Percentiles rank a stretch among this genome's conserved stretches.
These are phyloP conservation scores for Plenodomus tracheiphilus DNA, from an alignment of 2,329 filamentous ascomycete genomes.

Conservation along the genomic window DNA sequence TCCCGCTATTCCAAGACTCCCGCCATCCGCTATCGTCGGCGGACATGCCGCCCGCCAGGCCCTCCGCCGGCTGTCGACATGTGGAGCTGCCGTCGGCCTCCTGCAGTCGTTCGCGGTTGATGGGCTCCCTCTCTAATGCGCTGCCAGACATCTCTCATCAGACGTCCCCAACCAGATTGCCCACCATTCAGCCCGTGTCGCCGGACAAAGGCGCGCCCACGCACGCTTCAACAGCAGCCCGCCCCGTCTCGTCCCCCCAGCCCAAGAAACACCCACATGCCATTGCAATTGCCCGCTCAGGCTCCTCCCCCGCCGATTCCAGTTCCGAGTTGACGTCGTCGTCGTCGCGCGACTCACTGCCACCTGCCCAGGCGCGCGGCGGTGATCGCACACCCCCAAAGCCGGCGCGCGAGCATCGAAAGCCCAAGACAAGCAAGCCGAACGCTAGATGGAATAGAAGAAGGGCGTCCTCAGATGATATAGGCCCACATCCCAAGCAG, in stretches of 20 bases:
- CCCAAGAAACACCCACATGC: constrained; percentile 30
- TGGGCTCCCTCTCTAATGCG: constrained; percentile 27
- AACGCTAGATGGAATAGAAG: constrained; percentile 36
- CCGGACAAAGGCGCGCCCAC: constrained; percentile 32
- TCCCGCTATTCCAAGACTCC: constrained; percentile 20
- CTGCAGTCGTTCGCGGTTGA: constrained; percentile 9
- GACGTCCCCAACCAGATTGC: constrained; percentile 17
- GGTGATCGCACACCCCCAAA: constrained; percentile 30
- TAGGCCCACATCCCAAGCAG: constrained; percentile 27
- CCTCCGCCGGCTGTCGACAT: constrained; percentile 17
- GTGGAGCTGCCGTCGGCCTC: constrained; percentile 8
- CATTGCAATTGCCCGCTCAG: constrained; percentile 29
- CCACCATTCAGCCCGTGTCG: constrained; percentile 33
- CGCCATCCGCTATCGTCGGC: constrained; percentile 22
- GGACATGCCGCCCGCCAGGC: constrained; percentile 21
- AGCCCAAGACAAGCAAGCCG: constrained; percentile 30
- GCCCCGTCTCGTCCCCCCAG: constrained; percentile 13
- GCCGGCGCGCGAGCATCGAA: constrained; percentile 29
- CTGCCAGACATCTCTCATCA: constrained; percentile 21
- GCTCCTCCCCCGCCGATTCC: constrained; percentile 28
- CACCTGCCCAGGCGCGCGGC: constrained; percentile 25
- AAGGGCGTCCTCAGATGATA: constrained; percentile 32
- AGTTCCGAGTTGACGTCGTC: constrained; percentile 36
- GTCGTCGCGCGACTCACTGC: constrained; percentile 35
- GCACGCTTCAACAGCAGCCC: constrained; percentile 16